Evolutionary conservation across 2,329 filamentous ascomycete species (phyloP).

Genomic region (Drechslerella stenobrocha): DNA sequence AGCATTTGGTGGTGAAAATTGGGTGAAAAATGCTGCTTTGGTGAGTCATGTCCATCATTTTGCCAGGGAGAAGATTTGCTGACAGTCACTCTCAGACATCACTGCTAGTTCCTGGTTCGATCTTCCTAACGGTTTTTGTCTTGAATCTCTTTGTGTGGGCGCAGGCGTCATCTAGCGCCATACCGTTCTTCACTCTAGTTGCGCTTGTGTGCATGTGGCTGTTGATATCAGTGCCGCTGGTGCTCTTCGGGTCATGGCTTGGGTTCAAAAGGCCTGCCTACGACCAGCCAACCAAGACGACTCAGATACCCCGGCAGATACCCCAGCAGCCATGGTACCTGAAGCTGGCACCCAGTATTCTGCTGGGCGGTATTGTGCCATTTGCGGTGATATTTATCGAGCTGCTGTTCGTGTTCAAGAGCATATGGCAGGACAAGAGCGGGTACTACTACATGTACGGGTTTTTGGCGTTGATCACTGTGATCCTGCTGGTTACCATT

Average conservation of each 20-base stretch:
- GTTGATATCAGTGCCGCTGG: slow-evolving; percentile 80
- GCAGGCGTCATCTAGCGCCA: slow-evolving; percentile 82
- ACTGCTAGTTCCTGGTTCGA: slow-evolving; percentile 74
- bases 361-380: slow-evolving; percentile 76
- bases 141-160: slow-evolving; percentile 89
- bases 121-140: slow-evolving; percentile 74
- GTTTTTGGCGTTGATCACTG: slow-evolving; percentile 73
- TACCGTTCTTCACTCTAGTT: slow-evolving; percentile 78
- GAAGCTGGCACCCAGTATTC: slow-evolving; percentile 64
- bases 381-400: slow-evolving; percentile 89
- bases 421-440: slow-evolving; percentile 85
- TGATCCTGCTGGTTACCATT: slow-evolving; percentile 74
- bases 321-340: slow-evolving; percentile 77
- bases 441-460: slow-evolving; percentile 92
- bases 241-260: slow-evolving; percentile 77
- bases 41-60: slow-evolving; percentile 54
- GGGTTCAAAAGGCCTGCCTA: slow-evolving; percentile 72
- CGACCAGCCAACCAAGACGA: slow-evolving; percentile 80
- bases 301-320: slow-evolving; percentile 70
- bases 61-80: background rate
- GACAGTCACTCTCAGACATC: slow-evolving; percentile 62
- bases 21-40: slow-evolving; percentile 73
- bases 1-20: slow-evolving; percentile 76
- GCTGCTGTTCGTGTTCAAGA: slow-evolving; percentile 82
- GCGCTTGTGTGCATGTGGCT: slow-evolving; percentile 77